These are phyloP conservation scores for Solanum lignicaule DNA, from an alignment of 257 asterid genomes.

Conservation along the genomic window DNA sequence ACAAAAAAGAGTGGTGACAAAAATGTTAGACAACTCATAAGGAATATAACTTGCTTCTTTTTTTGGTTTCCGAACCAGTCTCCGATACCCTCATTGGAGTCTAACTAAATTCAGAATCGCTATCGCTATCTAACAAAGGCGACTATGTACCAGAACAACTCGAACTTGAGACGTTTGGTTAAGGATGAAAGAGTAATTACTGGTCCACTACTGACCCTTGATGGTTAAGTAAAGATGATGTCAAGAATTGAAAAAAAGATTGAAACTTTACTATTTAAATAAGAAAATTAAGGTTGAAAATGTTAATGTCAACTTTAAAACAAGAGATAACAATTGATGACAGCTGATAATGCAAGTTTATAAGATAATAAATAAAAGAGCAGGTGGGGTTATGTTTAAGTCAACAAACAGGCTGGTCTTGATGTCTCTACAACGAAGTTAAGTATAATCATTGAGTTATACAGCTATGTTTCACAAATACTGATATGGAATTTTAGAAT, in stretches of 20 bases:
- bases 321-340: background rate
- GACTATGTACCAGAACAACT: no score
- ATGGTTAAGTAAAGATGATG: background rate
- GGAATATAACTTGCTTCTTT: background rate
- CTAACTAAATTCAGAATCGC: background rate
- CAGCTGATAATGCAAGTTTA: background rate
- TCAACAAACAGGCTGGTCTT: constrained; percentile 48
- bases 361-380: background rate
- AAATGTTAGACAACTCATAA: background rate
- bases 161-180: background rate
- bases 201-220: background rate
- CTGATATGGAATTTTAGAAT: background rate
- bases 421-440: constrained; percentile 2
- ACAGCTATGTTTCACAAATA: background rate
- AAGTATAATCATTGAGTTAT: background rate
- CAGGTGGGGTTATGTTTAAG: constrained; percentile 1
- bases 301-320: background rate
- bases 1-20: background rate
- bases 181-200: background rate
- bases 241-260: background rate
- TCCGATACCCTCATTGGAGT: background rate
- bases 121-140: background rate
- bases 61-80: background rate
- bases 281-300: background rate
- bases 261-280: background rate